Evolutionary conservation across 257 asterid genomes (phyloP), one percentile per base, ranked within the genome.

Genomic region (Coffea canephora): DNA sequence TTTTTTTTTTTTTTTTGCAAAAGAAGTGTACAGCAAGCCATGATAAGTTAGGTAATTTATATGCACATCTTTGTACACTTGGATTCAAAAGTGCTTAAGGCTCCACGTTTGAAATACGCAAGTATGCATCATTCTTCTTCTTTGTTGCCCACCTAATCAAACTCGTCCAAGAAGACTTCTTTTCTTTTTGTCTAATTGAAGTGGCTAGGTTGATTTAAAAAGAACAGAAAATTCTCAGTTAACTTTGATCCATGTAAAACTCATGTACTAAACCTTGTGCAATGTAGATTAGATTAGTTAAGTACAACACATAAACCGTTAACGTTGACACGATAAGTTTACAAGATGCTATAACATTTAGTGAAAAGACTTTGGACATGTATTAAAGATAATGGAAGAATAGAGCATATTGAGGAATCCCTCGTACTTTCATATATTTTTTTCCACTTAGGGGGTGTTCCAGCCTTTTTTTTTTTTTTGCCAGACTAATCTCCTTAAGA

Each of bases 21-120:
- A 69, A 76, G 59, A 79, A 66, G 74, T 83, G 81, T 27, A 76
- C 69, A 7, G 21, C 57, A 69, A 82, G 80, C 39, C 39, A 78
- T 68, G 52, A 81, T 55, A 65, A 66, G 71, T 57, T 74, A 67
- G 81, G 77, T 67, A 54, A 48, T 72, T 48, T 49, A 1, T n/a
- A 72, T 11, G 6, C 52, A 45, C 25, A 9, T 67, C 48, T 67
- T n/a, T 72, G 62, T 72, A 71, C 21, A 55, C 13, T 19, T 23
- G 7, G 11, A 55, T 25, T 6, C 61, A 27, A 48, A 69, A 78
- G 54, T 70, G 73, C n/a, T 39, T 59, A 69, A 67, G 31, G 41
- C 59, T 36, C 76, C 81, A 69, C 74, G 68, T 49, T 49, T 66
- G 52, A 49, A 15, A 43, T 45, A 6, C 41, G 10, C 61, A n/a